Base-by-base conservation (phyloP, 1,284 basidiomycete species). In the Tylopilus sp. region DNA sequence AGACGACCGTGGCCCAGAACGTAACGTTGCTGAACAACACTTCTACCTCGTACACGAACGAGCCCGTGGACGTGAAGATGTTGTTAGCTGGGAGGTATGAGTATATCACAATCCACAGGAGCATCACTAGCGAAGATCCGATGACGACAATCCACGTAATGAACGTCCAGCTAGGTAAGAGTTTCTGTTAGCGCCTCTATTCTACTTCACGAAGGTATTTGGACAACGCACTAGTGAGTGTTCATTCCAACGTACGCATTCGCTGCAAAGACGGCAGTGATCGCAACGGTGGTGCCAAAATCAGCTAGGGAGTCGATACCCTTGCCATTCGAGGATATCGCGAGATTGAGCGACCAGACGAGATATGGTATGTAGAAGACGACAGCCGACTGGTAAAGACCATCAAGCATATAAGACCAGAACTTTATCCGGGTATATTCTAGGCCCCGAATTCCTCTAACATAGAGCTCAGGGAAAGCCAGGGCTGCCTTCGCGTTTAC, bases 381-480 rank as follows among this genome's bases (percentile, higher is more conserved):
- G 53, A 97, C 81, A 0, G 75, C 83, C 0, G 93, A 95, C 66
- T 97, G 95, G 69, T 95, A 97, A 34, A 97, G 71, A 37, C 93
- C 96, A 66, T 98, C 96, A 15, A 84, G 65, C 89, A 98, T 96
- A 71, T 95, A 97, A 45, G 86, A 67, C 91, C 93, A 98, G 74
- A 98, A 98, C 67, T 92, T 92, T 50, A 74, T 59, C 12, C 92
- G 82, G 18, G 94, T 97, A 71, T 97, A 99, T 62, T 97, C 94
- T 16, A 95, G 75, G 29, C 95, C 93, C 23, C 85, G 79, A 58
- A 97, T 96, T 33, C 96, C 95, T 40, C 94, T 86, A 57, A 92
- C 78, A 67, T 99, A 99, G 10, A 97, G 83, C 61, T 95, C 89
- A 6, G 95, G 95, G 73, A 91, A 96, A 3, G 92, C 91, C 51